A percentile compares a stretch with the other conserved stretches of the same genome.
These are phyloP conservation scores for Boletales sp. DNA, from an alignment of 768 basidiomycete species.

Conservation along the genomic window DNA sequence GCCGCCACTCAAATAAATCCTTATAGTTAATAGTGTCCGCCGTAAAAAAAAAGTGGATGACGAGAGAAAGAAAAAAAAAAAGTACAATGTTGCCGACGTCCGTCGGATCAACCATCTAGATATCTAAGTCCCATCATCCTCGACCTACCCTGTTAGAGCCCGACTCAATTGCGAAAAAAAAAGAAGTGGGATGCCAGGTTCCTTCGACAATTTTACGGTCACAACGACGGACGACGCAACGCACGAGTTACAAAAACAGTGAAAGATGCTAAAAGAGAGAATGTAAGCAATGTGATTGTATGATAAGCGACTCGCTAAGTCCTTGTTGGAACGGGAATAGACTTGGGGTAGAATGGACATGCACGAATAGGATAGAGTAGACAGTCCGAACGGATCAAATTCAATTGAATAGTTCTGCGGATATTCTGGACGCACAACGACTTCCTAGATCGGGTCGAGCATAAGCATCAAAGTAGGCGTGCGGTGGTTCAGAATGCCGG, in stretches of 20 bases:
- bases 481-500: slow-evolving; percentile 5
- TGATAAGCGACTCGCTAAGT: slow-evolving; percentile 27
- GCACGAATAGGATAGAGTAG: slow-evolving; percentile 22
- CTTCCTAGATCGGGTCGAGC: slow-evolving; percentile 23
- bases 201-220: slow-evolving; percentile 1
- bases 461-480: slow-evolving; percentile 1
- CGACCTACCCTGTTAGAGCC: neutral
- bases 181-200: slow-evolving; percentile 2
- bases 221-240: slow-evolving; percentile 7
- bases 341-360: slow-evolving; percentile 20
- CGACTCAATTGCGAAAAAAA: slow-evolving; percentile 4
- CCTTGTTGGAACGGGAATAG: slow-evolving; percentile 18
- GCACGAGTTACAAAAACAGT: slow-evolving; percentile 13
- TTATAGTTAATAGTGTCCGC: slow-evolving; percentile 17
- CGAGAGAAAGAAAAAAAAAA: neutral
- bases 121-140: neutral
- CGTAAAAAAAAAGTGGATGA: slow-evolving; percentile 1
- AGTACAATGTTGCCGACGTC: slow-evolving; percentile 18
- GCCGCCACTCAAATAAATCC: slow-evolving; percentile 10
- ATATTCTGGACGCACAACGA: slow-evolving; percentile 25
- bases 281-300: slow-evolving; percentile 31
- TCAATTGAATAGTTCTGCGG: slow-evolving; percentile 15
- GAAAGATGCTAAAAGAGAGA: slow-evolving; percentile 13
- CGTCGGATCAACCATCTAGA: slow-evolving; percentile 6
- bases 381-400: slow-evolving; percentile 16